A percentile compares a stretch with the other conserved stretches of the same genome.
Conservation (phyloP, 257 asterid genomes). For the Mentha longifolia region DNA sequence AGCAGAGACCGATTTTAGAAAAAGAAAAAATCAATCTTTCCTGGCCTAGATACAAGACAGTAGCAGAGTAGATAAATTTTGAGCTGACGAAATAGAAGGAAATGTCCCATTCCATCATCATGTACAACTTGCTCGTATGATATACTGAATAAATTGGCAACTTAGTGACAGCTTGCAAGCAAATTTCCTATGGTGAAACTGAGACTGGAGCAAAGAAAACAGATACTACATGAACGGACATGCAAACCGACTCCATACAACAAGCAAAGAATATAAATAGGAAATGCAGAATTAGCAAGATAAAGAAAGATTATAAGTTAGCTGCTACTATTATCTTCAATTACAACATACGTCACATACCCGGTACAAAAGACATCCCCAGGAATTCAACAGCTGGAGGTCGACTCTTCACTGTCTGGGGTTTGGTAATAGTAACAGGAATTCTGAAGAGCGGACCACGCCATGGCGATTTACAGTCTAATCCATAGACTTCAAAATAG, state of each 20-base stretch:
- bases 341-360: constrained; percentile 57
- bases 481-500: constrained; percentile 88
- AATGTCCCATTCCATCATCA: neutral
- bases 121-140: neutral
- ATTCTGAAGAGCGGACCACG: constrained; percentile 98
- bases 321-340: constrained; percentile 16
- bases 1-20: neutral
- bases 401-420: constrained; percentile 60
- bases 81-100: neutral
- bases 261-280: constrained; percentile 10
- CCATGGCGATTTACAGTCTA: constrained; percentile 91
- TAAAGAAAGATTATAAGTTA: constrained; percentile 10
- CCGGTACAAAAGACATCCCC: constrained; percentile 81
- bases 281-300: neutral
- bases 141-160: neutral
- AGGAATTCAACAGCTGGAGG: constrained; percentile 73
- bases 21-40: neutral
- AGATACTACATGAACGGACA: constrained; percentile 1
- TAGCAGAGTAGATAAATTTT: neutral
- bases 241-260: constrained; percentile 15
- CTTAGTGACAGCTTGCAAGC: neutral
- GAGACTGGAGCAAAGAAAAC: neutral
- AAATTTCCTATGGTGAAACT: neutral
- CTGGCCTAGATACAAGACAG: neutral
- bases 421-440: constrained; percentile 91